phyloP scores from a whole-genome alignment of 2,329 filamentous ascomycete species.

The Clarireedia hainanense region DNA sequence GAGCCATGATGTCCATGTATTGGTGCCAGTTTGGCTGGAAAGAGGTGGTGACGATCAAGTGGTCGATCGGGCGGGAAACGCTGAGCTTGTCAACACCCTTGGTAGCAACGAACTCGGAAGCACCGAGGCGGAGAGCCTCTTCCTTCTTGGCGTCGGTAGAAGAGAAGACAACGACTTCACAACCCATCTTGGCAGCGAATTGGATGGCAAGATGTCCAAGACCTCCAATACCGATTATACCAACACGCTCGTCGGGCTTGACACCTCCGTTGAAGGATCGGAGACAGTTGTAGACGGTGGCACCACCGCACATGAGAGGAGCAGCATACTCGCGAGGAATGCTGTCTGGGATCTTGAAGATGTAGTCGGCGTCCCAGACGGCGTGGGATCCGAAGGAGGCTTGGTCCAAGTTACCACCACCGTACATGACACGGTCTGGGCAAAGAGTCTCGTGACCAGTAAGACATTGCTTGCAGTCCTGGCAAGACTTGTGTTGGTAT shows the following conservation, averaged over 20 bases:
- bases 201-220: constrained; percentile 57
- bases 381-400: constrained; percentile 37
- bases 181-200: constrained; percentile 56
- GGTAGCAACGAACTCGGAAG: constrained; percentile 52
- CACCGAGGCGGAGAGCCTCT: constrained; percentile 52
- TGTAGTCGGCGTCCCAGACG: constrained; percentile 33
- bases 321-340: constrained; percentile 35
- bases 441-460: constrained; percentile 39
- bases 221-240: constrained; percentile 49
- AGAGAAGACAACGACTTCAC: constrained; percentile 50
- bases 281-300: constrained; percentile 34
- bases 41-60: constrained; percentile 26
- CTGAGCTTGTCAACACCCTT: constrained; percentile 28
- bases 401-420: constrained; percentile 37
- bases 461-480: constrained; percentile 37
- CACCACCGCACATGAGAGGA: constrained; percentile 40
- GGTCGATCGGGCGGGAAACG: constrained; percentile 28
- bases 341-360: constrained; percentile 33
- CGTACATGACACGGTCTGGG: constrained; percentile 35
- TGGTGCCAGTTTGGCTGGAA: constrained; percentile 48
- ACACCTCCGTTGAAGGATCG: constrained; percentile 29
- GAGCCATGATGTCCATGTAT: constrained; percentile 53
- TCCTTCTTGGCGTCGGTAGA: constrained; percentile 54
- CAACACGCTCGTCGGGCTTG: constrained; percentile 27
- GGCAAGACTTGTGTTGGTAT: constrained; percentile 35